Base-by-base conservation (phyloP, 768 basidiomycete genomes). In the Cubamyces sp. region DNA sequence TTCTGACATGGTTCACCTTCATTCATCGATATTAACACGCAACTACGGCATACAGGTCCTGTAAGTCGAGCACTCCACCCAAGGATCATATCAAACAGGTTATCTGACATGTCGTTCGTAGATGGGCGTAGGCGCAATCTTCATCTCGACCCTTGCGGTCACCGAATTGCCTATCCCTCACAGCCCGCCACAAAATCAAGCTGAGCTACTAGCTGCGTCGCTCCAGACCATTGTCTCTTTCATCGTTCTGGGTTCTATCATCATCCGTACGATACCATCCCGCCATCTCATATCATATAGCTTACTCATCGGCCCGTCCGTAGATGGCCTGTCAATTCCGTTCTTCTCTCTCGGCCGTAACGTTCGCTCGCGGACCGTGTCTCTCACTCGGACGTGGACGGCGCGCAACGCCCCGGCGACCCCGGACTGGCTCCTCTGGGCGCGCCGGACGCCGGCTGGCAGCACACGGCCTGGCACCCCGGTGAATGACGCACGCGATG, bases 71-170 rank as follows among this genome's bases (percentile, higher is more conserved):
- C 18, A 14, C 23, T 34, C 39, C n/a, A n/a, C n/a, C 26, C 25
- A 4, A 3, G 15, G 15, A 15, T 30, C 6, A 14, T 16, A 16
- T 12, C 12, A 15, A 12, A 4, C 14, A 8, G 7, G 26, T 15
- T 49, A 1, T 5, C 26, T 49, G 19, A 49, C 48, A 9, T 28
- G 16, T 28, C 25, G 12, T 23, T 37, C 5, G 25, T 47, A 94
- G 81, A 95, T 97, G 91, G 96, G 96, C 54, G 94, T 97, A 23
- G 87, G 90, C 0, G 90, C 96, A 6, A 79, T 98, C 47, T 99
- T 98, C 73, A 88, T 98, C 57, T 87, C 90, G 11, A 87, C 86
- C 0, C 74, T 94, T 26, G 91, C 93, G 3, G 71, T 86, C 9
- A 81, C 81, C 23, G 83, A 81, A 53, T 78, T 95, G 0, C 84